A percentile compares a stretch with the other conserved stretches of the same genome.
These are phyloP conservation scores for Neopestalotiopsis clavispora DNA, from an alignment of 2,329 filamentous ascomycete genomes.

Conservation along the genomic window DNA sequence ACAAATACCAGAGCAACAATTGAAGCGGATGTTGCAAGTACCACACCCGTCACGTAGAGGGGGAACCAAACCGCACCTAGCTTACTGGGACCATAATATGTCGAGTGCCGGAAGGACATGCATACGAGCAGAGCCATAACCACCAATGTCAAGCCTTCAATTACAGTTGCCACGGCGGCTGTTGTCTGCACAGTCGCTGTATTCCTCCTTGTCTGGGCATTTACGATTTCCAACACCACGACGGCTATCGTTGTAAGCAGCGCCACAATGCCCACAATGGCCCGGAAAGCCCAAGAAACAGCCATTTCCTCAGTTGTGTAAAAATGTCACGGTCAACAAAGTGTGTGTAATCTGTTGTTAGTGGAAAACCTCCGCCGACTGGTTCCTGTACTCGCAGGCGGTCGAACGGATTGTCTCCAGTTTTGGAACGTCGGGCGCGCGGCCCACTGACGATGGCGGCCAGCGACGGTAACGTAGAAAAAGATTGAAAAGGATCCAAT, in stretches of 20 bases:
- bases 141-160: slow-evolving; percentile 43
- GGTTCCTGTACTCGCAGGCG: background rate
- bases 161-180: slow-evolving; percentile 42
- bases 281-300: slow-evolving; percentile 39
- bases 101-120: slow-evolving; percentile 33
- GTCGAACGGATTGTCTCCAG: background rate
- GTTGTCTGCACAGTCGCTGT: slow-evolving; percentile 38
- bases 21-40: slow-evolving; percentile 51
- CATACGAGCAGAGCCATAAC: slow-evolving; percentile 38
- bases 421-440: background rate
- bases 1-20: slow-evolving; percentile 46
- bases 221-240: slow-evolving; percentile 44
- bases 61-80: slow-evolving; percentile 41
- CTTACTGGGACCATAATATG: slow-evolving; percentile 26
- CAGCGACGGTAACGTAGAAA: background rate
- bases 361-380: background rate
- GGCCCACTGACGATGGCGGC: background rate
- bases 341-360: background rate
- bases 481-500: background rate
- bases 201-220: slow-evolving; percentile 39
- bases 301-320: slow-evolving; percentile 33
- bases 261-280: slow-evolving; percentile 41
- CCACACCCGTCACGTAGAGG: slow-evolving; percentile 38
- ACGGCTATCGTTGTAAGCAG: slow-evolving; percentile 44
- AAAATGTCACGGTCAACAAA: background rate